phyloP scores from a whole-genome alignment of 2,329 filamentous ascomycete species.

The Monosporascus ibericus region DNA sequence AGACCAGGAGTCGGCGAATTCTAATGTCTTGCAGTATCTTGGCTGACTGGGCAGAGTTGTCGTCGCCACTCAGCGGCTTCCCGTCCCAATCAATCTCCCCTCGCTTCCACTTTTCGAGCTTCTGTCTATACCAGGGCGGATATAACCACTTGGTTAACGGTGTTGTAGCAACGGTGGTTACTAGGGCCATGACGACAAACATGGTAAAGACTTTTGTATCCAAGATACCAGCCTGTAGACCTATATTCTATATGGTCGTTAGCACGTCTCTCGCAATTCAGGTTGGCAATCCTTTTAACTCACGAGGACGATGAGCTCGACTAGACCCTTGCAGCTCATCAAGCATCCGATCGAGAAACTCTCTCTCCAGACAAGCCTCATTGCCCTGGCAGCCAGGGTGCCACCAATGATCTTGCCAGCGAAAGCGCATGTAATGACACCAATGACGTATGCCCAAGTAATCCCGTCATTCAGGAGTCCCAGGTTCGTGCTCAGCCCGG shows the following conservation, averaged over 20 bases:
- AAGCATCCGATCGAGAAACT: constrained; percentile 80
- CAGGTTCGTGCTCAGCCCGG: constrained; percentile 81
- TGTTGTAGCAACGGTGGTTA: constrained; percentile 69
- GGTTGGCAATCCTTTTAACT: constrained; percentile 24
- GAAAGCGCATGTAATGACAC: constrained; percentile 75
- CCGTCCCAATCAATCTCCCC: constrained; percentile 79
- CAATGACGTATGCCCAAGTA: constrained; percentile 86
- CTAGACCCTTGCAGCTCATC: constrained; percentile 96
- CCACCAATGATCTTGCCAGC: constrained; percentile 79
- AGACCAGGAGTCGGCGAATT: constrained; percentile 65
- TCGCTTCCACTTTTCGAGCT: constrained; percentile 55
- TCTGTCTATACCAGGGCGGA: constrained; percentile 69
- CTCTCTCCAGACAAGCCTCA: constrained; percentile 83
- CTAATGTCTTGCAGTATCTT: constrained; percentile 30
- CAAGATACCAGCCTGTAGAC: constrained; percentile 65
- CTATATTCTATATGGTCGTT: constrained; percentile 49
- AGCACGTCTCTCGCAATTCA: constrained; percentile 4
- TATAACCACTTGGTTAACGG: constrained; percentile 63
- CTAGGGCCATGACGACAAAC: constrained; percentile 76
- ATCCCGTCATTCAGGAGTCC: constrained; percentile 75
- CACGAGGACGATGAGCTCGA: constrained; percentile 90
- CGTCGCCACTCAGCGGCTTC: constrained; percentile 40
- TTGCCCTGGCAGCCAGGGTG: constrained; percentile 67
- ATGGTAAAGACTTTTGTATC: constrained; percentile 69
- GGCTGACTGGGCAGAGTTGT: constrained; percentile 26